Evolutionary conservation across 2,329 filamentous ascomycete species (phyloP).

Genomic region (Sclerotinia borealis): DNA sequence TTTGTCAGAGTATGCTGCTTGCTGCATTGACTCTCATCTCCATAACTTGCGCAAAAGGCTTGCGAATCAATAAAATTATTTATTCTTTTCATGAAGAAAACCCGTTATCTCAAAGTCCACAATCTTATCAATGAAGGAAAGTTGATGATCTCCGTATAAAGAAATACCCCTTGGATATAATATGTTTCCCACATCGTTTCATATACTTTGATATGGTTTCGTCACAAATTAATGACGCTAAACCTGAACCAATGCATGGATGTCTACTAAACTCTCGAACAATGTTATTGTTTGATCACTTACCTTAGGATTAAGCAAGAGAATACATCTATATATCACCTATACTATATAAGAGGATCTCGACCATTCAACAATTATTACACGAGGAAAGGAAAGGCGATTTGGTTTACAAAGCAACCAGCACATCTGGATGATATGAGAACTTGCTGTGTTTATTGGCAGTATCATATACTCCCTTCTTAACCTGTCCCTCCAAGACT

Average conservation of each 20-base stretch:
- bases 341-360: too few relatives aligned
- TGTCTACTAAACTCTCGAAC: neutral
- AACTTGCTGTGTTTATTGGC: too few relatives aligned
- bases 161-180: too few relatives aligned
- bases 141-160: neutral
- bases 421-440: too few relatives aligned
- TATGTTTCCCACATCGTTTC: neutral
- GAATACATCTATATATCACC: too few relatives aligned
- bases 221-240: neutral
- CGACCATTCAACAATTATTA: too few relatives aligned
- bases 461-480: too few relatives aligned
- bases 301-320: neutral
- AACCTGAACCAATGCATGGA: neutral
- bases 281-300: neutral
- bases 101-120: neutral
- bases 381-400: neutral
- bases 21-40: neutral
- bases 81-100: too few relatives aligned
- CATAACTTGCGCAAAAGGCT: neutral
- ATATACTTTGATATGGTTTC: too few relatives aligned
- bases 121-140: neutral
- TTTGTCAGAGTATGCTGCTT: too few relatives aligned
- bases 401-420: too few relatives aligned
- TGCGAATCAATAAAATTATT: constrained; percentile 6
- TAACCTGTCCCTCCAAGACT: too few relatives aligned